Evolutionary conservation across 805 yeast species (phyloP), one percentile per base, ranked within the genome.

Genomic region (Wickerhamiella allomyrinae): DNA sequence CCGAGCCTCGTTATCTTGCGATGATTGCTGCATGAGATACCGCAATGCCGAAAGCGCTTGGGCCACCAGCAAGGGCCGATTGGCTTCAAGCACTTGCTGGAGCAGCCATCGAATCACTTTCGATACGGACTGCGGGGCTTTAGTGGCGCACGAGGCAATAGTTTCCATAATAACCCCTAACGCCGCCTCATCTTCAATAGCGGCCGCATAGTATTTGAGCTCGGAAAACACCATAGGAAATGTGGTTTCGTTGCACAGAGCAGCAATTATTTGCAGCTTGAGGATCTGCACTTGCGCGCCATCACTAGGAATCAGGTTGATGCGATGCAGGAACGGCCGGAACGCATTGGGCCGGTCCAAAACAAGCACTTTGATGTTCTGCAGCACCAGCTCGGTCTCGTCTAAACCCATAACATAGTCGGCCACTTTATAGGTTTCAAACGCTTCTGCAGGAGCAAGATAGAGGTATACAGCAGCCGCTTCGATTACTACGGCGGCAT

Each of bases 401-500:
- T 63, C 47, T 8, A 69, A 56, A 39, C 73, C 63, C 3, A 74
- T 24, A 29, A 83, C 61, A 0, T 75, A 66, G 2, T 63, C 59
- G 9, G 75, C 70, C n/a, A 79, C 60, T 3, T 69, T 64, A 17
- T 67, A 65, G 2, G 69, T 68, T 31, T 61, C 61, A 44, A 80
- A 64, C 1, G 68, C 61, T 43, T 59, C 61, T 9, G 78, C 72
- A 0, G 87, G 77, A 0, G 77, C 70, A n/a, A 84, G 57, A 40
- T 70, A 71, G 39, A 67, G 57, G 43, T 72, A 65, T 7, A 81
- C 74, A 47, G 75, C 71, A 1, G 77, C 65, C 3, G 76, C 64
- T 11, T 83, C 71, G 11, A 84, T 48, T 1, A 80, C 62, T 4
- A 84, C 87, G 25, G 73, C 69, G 5, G 73, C 73, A 40, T 78